Conservation (phyloP, 768 basidiomycete genomes). For the Collybiopsis confluens region DNA sequence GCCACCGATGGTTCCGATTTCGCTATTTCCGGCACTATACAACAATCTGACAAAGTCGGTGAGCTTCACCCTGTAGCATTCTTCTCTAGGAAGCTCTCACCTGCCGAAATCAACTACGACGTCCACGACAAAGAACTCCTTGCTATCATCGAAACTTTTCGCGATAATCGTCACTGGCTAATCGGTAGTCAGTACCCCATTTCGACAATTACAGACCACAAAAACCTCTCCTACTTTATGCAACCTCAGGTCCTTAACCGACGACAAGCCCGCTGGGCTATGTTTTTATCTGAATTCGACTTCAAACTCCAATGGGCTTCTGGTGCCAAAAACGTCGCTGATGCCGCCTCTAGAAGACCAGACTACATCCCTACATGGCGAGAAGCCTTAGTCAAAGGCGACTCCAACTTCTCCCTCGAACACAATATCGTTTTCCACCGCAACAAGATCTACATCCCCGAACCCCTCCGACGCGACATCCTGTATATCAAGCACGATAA, state of each 20-base stretch:
- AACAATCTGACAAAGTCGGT: too few species aligned
- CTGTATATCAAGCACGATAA: constrained; percentile 31
- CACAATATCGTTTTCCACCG: constrained; percentile 20
- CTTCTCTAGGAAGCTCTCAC: too few species aligned
- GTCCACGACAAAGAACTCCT: constrained; percentile 40
- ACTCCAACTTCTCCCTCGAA: too few species aligned
- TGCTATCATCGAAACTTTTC: constrained; percentile 32
- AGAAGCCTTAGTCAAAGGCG: too few species aligned
- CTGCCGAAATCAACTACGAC: too few species aligned
- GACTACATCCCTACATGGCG: constrained; percentile 24
- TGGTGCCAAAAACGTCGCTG: constrained; percentile 24
- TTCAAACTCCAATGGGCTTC: too few species aligned
- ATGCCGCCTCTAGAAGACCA: constrained; percentile 25
- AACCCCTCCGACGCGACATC: constrained; percentile 22
- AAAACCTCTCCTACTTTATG: constrained; percentile 44
- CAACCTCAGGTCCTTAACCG: constrained; percentile 32
- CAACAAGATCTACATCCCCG: constrained; percentile 27
- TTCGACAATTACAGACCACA: constrained; percentile 26
- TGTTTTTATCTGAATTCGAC: too few species aligned
- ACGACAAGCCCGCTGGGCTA: too few species aligned
- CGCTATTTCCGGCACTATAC: constrained; percentile 13
- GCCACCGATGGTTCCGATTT: constrained; percentile 18
- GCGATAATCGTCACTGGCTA: constrained; percentile 28
- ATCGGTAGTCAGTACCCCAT: constrained; percentile 22
- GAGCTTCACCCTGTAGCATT: too few species aligned